Percentiles rank a stretch among this genome's conserved stretches.
Evolutionary conservation across 805 yeast genomes (phyloP).

Genomic region (Blastobotrys muscicola): DNA sequence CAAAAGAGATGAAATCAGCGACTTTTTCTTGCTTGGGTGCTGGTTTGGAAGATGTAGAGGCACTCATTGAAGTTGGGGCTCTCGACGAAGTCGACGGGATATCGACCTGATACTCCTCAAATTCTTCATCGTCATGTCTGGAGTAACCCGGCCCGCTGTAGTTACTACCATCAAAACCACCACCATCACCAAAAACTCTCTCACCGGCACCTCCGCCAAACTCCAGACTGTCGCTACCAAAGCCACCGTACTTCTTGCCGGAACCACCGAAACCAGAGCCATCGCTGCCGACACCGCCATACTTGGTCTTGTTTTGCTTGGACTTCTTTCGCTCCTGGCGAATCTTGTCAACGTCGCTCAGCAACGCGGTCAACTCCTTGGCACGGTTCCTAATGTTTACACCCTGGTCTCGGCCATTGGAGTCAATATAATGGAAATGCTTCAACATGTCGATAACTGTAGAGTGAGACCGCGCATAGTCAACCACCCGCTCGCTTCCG

Average conservation of each 20-base stretch:
- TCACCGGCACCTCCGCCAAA: conserved; percentile 30
- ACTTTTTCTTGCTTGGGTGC: conserved; percentile 5
- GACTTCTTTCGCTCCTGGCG: conserved; percentile 86
- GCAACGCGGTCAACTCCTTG: conserved; percentile 57
- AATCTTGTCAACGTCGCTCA: conserved; percentile 67
- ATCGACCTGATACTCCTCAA: conserved; percentile 30
- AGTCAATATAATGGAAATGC: conserved; percentile 87
- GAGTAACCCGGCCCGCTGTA: conserved; percentile 24
- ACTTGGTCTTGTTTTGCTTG: conserved; percentile 74
- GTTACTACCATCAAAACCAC: conserved; percentile 29
- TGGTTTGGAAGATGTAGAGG: background rate
- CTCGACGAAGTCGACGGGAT: conserved; percentile 5
- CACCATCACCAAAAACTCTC: conserved; percentile 34
- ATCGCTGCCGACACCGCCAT: conserved; percentile 56
- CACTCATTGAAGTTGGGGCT: conserved; percentile 3
- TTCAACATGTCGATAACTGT: conserved; percentile 79
- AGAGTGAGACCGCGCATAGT: conserved; percentile 80
- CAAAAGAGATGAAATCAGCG: conserved; percentile 19
- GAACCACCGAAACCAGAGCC: conserved; percentile 28
- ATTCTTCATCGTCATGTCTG: conserved; percentile 26
- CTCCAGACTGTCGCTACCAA: conserved; percentile 25
- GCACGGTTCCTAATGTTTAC: conserved; percentile 89
- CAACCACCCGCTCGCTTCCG: conserved; percentile 92
- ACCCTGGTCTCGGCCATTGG: conserved; percentile 93
- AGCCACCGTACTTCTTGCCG: conserved; percentile 28